Conservation (phyloP, 208 protist species). For the Trypanosomatidae sp. region DNA sequence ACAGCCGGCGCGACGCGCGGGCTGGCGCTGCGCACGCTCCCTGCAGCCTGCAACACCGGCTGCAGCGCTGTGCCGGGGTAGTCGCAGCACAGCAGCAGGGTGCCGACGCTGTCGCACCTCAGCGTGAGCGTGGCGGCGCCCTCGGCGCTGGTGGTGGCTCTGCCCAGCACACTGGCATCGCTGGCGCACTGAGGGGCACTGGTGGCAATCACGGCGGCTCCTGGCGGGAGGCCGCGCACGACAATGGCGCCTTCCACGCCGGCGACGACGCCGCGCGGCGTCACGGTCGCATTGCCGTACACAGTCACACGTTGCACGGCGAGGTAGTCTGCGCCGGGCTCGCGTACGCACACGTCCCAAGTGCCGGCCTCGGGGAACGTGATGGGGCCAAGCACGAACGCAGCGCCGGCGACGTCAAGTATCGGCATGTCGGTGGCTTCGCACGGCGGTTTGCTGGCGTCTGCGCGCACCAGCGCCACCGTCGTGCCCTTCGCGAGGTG, state of each 20-base stretch:
- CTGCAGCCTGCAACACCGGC: too few relatives aligned
- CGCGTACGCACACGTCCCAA: constrained; percentile 48
- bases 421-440: not conserved
- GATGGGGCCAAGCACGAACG: constrained; percentile 15
- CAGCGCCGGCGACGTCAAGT: constrained; percentile 5
- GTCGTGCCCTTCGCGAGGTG: not conserved
- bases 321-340: too few relatives aligned
- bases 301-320: constrained; percentile 29
- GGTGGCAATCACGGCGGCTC: constrained; percentile 22
- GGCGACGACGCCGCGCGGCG: constrained; percentile 18
- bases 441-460: not conserved
- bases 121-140: constrained; percentile 5
- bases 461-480: not conserved
- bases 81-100: constrained; percentile 32
- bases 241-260: constrained; percentile 8
- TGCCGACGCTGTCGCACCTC: not conserved
- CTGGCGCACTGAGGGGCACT: constrained; percentile 3
- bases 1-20: too few relatives aligned
- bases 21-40: constrained; percentile 22
- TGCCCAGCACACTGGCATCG: constrained; percentile 9
- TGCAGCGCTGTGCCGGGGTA: too few relatives aligned
- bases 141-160: not conserved
- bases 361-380: constrained; percentile 19
- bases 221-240: constrained; percentile 19
- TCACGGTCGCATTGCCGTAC: constrained; percentile 28